Conservation (phyloP, 2,329 filamentous ascomycete species). For the Arthrobotrys sphaeroides region DNA sequence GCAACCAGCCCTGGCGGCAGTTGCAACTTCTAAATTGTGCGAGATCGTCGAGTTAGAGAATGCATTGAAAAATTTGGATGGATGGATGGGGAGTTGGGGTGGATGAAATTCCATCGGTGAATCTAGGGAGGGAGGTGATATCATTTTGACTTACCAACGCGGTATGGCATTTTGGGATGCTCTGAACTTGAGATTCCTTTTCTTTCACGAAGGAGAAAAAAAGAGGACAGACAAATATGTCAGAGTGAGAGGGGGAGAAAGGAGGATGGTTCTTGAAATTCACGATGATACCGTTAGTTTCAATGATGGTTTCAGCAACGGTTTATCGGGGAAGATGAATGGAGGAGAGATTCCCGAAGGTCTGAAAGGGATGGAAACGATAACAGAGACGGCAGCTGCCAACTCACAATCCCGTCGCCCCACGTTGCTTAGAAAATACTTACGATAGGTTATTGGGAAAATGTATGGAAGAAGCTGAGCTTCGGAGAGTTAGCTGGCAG, state of each 20-base stretch:
- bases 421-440: slow-evolving; percentile 14
- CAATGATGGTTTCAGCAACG: background rate
- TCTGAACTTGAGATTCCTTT: background rate
- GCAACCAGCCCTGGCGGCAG: slow-evolving; percentile 31
- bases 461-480: slow-evolving; percentile 24
- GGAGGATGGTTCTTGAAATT: background rate
- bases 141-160: slow-evolving; percentile 53
- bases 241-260: background rate
- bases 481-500: background rate
- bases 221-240: background rate
- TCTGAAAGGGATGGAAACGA: slow-evolving; percentile 20
- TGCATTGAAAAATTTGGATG: background rate
- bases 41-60: background rate
- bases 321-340: background rate
- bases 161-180: slow-evolving; percentile 42
- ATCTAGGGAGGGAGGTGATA: slow-evolving; percentile 40
- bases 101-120: slow-evolving; percentile 14
- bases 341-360: background rate
- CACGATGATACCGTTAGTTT: slow-evolving; percentile 7
- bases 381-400: slow-evolving; percentile 30
- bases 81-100: slow-evolving; percentile 10
- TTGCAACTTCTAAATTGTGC: slow-evolving; percentile 19
- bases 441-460: slow-evolving; percentile 3
- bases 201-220: background rate
- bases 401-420: slow-evolving; percentile 17